These are phyloP conservation scores for Scedosporium dehoogii DNA, from an alignment of 2,329 filamentous ascomycete genomes.

Conservation along the genomic window DNA sequence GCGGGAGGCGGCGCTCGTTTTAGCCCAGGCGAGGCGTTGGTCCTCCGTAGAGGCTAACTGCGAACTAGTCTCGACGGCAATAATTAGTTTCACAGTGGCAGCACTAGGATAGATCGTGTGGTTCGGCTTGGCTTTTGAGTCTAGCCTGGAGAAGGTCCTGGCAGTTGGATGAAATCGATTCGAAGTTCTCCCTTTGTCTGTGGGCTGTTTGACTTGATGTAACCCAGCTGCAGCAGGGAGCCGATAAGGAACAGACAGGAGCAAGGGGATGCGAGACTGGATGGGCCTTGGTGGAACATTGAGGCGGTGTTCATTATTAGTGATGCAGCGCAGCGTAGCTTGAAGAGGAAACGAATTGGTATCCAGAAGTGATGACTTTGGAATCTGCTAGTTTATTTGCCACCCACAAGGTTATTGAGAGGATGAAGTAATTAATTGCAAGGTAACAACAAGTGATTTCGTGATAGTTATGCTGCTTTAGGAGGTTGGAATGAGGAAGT, in stretches of 20 bases:
- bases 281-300: neutral
- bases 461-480: no score
- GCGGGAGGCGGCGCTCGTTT: no score
- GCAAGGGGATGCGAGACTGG: neutral
- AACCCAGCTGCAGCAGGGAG: neutral
- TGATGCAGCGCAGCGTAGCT: neutral
- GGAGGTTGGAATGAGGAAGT: no score
- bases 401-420: no score
- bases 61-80: no score
- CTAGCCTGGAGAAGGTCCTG: neutral
- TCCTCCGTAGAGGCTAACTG: no score
- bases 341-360: neutral
- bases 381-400: no score
- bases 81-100: neutral
- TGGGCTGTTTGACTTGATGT: neutral
- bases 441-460: no score
- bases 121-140: neutral
- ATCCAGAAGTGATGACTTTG: neutral
- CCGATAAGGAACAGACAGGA: neutral
- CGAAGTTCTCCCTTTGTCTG: neutral
- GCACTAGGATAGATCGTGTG: neutral
- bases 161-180: neutral
- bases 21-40: no score
- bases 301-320: neutral
- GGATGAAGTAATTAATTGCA: no score